Percentiles rank a stretch among this genome's conserved stretches.
phyloP scores from a whole-genome alignment of 192 early-diverging fungal species.

The Paraglomus brasilianum region DNA sequence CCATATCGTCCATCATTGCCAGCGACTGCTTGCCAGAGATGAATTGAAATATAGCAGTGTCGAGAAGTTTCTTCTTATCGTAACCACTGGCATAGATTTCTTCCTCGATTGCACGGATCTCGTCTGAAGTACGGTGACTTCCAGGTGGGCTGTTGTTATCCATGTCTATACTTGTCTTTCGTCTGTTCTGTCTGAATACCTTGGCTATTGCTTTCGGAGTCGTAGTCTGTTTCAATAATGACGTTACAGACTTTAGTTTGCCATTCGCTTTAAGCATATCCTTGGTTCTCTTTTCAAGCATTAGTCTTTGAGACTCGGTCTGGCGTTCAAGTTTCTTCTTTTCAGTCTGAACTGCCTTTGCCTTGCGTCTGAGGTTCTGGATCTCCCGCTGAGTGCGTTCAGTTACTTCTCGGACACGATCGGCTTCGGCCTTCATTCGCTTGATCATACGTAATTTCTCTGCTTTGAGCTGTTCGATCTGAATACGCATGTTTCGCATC shows the following conservation, averaged over 20 bases:
- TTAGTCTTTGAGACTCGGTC: conserved; percentile 51
- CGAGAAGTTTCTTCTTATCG: conserved; percentile 55
- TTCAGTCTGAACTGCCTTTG: conserved; percentile 49
- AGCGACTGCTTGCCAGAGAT: conserved; percentile 51
- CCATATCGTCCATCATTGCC: conserved; percentile 54
- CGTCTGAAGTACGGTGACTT: conserved; percentile 31
- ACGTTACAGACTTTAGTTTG: conserved; percentile 49
- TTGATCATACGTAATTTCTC: conserved; percentile 78
- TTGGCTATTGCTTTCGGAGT: conserved; percentile 46
- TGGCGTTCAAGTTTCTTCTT: conserved; percentile 54
- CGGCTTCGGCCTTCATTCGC: conserved; percentile 68
- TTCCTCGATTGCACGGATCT: conserved; percentile 10
- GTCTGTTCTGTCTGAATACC: conserved; percentile 33
- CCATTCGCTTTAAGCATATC: conserved; percentile 44
- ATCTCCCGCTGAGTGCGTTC: conserved; percentile 57
- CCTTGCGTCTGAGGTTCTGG: conserved; percentile 55
- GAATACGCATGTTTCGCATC: conserved; percentile 60
- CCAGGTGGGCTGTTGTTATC: conserved; percentile 17
- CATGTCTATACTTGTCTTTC: conserved; percentile 15
- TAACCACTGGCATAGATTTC: conserved; percentile 34
- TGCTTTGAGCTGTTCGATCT: conserved; percentile 67
- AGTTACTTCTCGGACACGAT: conserved; percentile 59
- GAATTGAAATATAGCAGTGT: conserved; percentile 54
- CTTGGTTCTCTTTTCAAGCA: conserved; percentile 57
- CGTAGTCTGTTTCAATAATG: conserved; percentile 52